phyloP scores from a whole-genome alignment of 1,284 basidiomycete genomes.

The Wallemia hederae region DNA sequence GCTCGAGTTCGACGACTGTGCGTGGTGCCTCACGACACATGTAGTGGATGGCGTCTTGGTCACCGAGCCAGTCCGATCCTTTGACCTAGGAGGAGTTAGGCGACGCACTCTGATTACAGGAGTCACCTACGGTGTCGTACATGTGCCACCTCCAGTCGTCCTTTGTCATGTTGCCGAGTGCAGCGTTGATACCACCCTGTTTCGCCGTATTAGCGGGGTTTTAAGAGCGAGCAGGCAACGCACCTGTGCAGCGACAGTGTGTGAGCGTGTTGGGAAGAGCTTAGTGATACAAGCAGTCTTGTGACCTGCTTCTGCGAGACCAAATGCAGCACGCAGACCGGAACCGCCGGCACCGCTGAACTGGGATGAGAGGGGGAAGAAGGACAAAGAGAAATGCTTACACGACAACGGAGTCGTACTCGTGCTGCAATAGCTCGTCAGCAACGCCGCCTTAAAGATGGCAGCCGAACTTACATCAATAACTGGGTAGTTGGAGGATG shows the following conservation, averaged over 20 bases:
- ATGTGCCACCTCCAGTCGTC: slow-evolving; percentile 99
- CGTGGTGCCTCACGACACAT: slow-evolving; percentile 90
- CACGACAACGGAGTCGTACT: slow-evolving; percentile 91
- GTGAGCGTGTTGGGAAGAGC: slow-evolving; percentile 95
- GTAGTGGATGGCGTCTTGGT: slow-evolving; percentile 98
- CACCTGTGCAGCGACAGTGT: slow-evolving; percentile 93
- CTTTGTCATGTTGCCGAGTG: slow-evolving; percentile 95
- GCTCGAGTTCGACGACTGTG: slow-evolving; percentile 90
- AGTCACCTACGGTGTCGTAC: slow-evolving; percentile 61
- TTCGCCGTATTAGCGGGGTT: slow-evolving; percentile 3
- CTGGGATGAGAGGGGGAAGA: slow-evolving; percentile 8
- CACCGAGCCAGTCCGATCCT: slow-evolving; percentile 98
- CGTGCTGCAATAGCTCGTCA: slow-evolving; percentile 16
- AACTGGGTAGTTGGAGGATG: slow-evolving; percentile 53
- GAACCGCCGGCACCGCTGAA: slow-evolving; percentile 82
- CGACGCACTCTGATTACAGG: too few relatives aligned
- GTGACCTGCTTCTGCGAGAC: slow-evolving; percentile 90
- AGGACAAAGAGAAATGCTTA: slow-evolving; percentile 21
- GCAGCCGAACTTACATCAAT: slow-evolving; percentile 44
- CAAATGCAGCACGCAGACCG: slow-evolving; percentile 91
- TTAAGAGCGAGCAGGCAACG: slow-evolving; percentile 8
- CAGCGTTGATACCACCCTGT: slow-evolving; percentile 93
- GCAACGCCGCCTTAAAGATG: background rate
- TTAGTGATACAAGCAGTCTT: slow-evolving; percentile 98
- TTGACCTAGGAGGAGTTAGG: slow-evolving; percentile 35